These are phyloP conservation scores for Yarrowia alimentaria DNA, from an alignment of 805 yeast species.

Conservation along the genomic window DNA sequence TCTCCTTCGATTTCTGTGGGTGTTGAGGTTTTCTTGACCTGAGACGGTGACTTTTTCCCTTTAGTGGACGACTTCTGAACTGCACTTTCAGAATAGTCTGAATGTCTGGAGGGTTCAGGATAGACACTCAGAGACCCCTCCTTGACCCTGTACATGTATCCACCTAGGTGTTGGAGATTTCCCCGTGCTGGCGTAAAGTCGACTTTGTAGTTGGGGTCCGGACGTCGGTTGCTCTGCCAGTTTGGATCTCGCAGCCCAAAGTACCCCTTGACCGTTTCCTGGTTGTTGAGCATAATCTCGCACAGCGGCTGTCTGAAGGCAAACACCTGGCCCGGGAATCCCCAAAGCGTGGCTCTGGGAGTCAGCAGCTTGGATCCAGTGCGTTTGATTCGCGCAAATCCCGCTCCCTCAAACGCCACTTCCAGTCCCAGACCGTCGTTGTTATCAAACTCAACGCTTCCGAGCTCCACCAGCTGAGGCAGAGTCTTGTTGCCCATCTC, in stretches of 20 bases:
- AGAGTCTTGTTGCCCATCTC: background rate
- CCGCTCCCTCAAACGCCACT: conserved; percentile 19
- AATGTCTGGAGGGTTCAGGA: no score
- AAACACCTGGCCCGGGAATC: conserved; percentile 20
- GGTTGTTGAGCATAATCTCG: conserved; percentile 13
- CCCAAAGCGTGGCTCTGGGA: conserved; percentile 12
- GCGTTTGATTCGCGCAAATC: conserved; percentile 7
- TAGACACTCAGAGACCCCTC: background rate
- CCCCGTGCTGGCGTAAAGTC: background rate
- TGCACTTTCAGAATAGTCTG: no score
- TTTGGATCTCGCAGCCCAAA: conserved; percentile 15
- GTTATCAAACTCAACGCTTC: background rate
- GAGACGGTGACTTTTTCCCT: no score
- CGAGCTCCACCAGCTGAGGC: conserved; percentile 13
- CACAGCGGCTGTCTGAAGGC: conserved; percentile 24
- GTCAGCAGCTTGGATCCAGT: background rate
- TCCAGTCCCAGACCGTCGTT: conserved; percentile 11
- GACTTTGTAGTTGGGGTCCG: background rate
- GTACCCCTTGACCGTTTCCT: background rate
- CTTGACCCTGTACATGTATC: conserved; percentile 2
- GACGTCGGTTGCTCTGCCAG: conserved; percentile 7
- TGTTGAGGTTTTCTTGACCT: no score
- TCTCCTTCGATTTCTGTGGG: no score
- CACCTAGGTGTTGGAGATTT: conserved; percentile 1
- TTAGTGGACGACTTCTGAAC: no score